A percentile compares a stretch with the other conserved stretches of the same genome.
Conservation (phyloP, 768 basidiomycete genomes). For the Leucosporidium scottii region DNA sequence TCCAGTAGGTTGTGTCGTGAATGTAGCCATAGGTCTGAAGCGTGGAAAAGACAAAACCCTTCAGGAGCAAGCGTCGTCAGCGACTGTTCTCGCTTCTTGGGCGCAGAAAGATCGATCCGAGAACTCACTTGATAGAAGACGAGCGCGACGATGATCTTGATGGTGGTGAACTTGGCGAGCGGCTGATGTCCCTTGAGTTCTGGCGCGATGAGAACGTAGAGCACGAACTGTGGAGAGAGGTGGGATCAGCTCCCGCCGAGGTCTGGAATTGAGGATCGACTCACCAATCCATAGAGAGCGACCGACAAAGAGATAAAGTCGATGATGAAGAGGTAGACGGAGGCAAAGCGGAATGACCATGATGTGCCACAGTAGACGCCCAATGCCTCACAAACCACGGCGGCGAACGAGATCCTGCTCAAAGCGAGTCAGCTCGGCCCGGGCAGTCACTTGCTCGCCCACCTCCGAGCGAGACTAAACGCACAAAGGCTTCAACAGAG, state of each 20-base stretch:
- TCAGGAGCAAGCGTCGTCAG: too few relatives aligned
- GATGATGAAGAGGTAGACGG: background rate
- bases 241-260: background rate
- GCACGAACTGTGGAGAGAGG: conserved; percentile 43
- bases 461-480: background rate
- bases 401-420: background rate
- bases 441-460: background rate
- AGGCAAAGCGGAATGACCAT: background rate
- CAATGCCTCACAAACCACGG: background rate
- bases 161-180: conserved; percentile 72
- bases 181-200: conserved; percentile 69
- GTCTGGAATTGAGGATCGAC: background rate
- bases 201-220: conserved; percentile 71
- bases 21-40: conserved; percentile 61
- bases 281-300: background rate
- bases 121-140: background rate
- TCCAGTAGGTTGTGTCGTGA: conserved; percentile 42
- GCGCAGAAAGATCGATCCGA: background rate
- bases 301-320: background rate
- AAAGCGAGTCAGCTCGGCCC: background rate
- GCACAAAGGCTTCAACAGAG: background rate
- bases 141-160: conserved; percentile 51
- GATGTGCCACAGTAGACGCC: background rate
- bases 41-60: conserved; percentile 59
- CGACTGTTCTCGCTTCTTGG: too few relatives aligned